Evolutionary conservation across 768 basidiomycete species (phyloP).

Genomic region (Podaxis rugospora): DNA sequence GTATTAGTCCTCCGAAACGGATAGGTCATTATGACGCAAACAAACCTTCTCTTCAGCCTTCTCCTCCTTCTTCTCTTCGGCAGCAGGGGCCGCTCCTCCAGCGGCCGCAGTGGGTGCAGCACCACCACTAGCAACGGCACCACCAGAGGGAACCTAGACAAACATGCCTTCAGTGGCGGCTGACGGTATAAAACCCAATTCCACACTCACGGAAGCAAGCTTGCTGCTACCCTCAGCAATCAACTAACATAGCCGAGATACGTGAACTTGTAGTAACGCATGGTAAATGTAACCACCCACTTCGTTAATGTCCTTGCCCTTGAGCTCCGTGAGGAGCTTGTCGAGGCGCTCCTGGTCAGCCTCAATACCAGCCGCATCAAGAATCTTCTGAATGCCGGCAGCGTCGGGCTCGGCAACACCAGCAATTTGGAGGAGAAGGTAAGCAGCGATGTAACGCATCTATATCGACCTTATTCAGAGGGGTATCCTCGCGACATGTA

Average conservation of each 20-base stretch:
- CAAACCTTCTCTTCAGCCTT: slow-evolving; percentile 86
- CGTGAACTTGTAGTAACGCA: slow-evolving; percentile 3
- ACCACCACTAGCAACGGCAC: slow-evolving; percentile 61
- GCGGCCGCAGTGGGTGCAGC: slow-evolving; percentile 49
- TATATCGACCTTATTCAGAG: slow-evolving; percentile 19
- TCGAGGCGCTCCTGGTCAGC: slow-evolving; percentile 77
- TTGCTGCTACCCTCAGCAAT: slow-evolving; percentile 91
- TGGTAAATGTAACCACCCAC: slow-evolving; percentile 36
- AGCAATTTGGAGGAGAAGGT: slow-evolving; percentile 93
- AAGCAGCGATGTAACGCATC: slow-evolving; percentile 95
- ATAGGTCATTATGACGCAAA: slow-evolving; percentile 12
- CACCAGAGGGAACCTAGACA: slow-evolving; percentile 83
- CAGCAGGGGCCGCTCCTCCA: slow-evolving; percentile 57
- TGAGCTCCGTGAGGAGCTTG: slow-evolving; percentile 84
- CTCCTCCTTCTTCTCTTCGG: slow-evolving; percentile 80
- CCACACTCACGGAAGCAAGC: slow-evolving; percentile 77
- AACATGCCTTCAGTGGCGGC: not conserved
- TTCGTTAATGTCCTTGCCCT: slow-evolving; percentile 83
- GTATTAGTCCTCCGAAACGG: slow-evolving; percentile 8
- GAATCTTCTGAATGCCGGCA: slow-evolving; percentile 83
- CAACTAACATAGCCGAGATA: slow-evolving; percentile 43
- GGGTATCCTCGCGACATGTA: not conserved
- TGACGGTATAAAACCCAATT: not conserved
- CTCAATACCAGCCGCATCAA: slow-evolving; percentile 83
- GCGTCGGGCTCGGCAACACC: slow-evolving; percentile 88